Percentiles rank a stretch among this genome's conserved stretches.
Conservation (phyloP, 495 filamentous ascomycete species). For the Hypoxylon lienhwacheense region DNA sequence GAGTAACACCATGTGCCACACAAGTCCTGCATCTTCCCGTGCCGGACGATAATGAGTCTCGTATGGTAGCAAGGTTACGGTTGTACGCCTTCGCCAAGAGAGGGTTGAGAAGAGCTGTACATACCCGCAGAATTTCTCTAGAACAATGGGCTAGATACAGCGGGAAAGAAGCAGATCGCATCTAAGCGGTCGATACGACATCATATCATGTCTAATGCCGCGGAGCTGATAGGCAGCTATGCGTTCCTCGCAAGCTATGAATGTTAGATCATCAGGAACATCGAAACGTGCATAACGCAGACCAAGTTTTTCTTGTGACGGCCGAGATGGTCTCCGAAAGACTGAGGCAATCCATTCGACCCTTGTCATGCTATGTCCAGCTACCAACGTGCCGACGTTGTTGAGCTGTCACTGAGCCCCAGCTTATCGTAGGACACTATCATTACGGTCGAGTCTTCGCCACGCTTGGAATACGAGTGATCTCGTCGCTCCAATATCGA, state of each 20-base stretch:
- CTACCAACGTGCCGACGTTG: background rate
- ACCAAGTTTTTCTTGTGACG: constrained; percentile 17
- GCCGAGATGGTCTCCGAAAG: constrained; percentile 31
- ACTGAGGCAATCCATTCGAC: constrained; percentile 1
- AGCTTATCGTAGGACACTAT: too few species aligned
- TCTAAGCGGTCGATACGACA: constrained; percentile 14
- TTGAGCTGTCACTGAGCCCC: too few species aligned
- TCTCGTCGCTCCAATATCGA: too few species aligned
- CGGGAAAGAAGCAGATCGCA: constrained; percentile 21
- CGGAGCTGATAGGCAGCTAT: constrained; percentile 27
- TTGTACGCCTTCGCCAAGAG: constrained; percentile 19
- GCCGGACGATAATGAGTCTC: constrained; percentile 41
- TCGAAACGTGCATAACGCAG: constrained; percentile 23
- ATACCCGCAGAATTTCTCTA: constrained; percentile 27
- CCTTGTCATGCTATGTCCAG: constrained; percentile 1
- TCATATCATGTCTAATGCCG: constrained; percentile 24
- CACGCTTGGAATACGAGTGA: too few species aligned
- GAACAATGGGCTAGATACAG: constrained; percentile 21
- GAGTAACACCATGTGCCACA: constrained; percentile 23
- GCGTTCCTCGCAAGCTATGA: constrained; percentile 16
- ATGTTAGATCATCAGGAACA: constrained; percentile 1
- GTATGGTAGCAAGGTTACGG: constrained; percentile 27
- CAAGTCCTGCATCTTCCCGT: constrained; percentile 33
- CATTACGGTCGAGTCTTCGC: too few species aligned
- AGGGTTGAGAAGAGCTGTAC: constrained; percentile 14